Conservation (phyloP, 257 asterid genomes). For the Galeopsis tetrahit region DNA sequence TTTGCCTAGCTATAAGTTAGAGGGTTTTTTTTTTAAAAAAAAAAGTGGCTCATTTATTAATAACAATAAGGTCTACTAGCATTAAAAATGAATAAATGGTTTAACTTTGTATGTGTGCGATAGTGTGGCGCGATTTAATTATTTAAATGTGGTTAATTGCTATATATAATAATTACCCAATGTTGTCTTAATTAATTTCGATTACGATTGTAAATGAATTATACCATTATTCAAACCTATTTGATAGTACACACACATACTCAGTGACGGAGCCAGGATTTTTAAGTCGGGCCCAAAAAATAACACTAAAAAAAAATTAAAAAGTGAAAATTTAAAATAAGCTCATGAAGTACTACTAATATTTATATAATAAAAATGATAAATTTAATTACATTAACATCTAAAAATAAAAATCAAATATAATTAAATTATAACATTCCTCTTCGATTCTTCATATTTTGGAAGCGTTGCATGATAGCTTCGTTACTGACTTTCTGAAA, state of each 20-base stretch:
- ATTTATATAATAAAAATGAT: too few relatives aligned
- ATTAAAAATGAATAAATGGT: not conserved
- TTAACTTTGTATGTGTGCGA: not conserved
- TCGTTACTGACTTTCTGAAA: too few relatives aligned
- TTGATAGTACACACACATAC: not conserved
- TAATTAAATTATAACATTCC: too few relatives aligned
- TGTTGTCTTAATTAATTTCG: not conserved
- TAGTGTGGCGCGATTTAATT: not conserved
- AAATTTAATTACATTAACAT: too few relatives aligned
- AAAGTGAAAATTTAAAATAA: too few relatives aligned
- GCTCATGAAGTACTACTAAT: too few relatives aligned
- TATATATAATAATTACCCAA: not conserved
- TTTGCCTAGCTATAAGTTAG: slow-evolving; percentile 24
- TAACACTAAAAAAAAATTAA: too few relatives aligned
- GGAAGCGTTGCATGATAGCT: too few relatives aligned
- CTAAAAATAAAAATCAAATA: too few relatives aligned
- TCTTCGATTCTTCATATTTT: too few relatives aligned
- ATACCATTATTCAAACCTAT: not conserved
- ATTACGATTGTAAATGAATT: not conserved
- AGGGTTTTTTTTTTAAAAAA: not conserved
- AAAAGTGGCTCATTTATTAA: not conserved
- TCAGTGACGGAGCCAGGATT: too few relatives aligned
- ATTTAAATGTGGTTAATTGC: not conserved
- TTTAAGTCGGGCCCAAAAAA: too few relatives aligned
- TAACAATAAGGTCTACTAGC: slow-evolving; percentile 26